A percentile compares a stretch with the other conserved stretches of the same genome.
Conservation (phyloP, 129 eudicot species). For the Ambrosia trifida region DNA sequence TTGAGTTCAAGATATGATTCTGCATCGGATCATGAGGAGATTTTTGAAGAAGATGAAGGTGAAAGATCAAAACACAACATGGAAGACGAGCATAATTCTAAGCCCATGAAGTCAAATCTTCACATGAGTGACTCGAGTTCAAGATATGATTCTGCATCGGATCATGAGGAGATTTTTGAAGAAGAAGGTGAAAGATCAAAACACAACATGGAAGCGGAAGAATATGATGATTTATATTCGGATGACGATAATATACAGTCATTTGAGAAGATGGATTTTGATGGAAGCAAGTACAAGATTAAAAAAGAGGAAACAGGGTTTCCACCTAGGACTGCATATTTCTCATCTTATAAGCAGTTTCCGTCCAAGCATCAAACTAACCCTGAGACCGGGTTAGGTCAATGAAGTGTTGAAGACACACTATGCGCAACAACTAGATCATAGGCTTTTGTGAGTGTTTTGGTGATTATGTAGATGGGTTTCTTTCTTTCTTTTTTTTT, state of each 20-base stretch:
- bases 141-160: conserved; percentile 37
- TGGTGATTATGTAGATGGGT: neutral
- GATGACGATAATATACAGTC: conserved; percentile 20
- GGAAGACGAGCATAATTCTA: too few species aligned
- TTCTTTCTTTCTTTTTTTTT: conserved; percentile 10
- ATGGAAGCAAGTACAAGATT: conserved; percentile 41
- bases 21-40: conserved; percentile 40
- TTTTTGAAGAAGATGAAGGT: conserved; percentile 12
- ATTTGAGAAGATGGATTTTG: conserved; percentile 32
- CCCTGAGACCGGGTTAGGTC: neutral
- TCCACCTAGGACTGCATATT: conserved; percentile 15
- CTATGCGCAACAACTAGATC: conserved; percentile 15
- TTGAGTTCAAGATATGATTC: conserved; percentile 29
- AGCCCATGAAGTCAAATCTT: conserved; percentile 21
- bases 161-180: conserved; percentile 27
- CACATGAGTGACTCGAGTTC: conserved; percentile 21
- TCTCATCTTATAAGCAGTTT: conserved; percentile 30
- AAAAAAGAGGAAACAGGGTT: conserved; percentile 8
- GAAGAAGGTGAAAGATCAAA: conserved; percentile 25
- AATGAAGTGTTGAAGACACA: conserved; percentile 22
- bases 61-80: conserved; percentile 24
- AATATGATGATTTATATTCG: conserved; percentile 32
- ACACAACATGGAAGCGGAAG: conserved; percentile 25
- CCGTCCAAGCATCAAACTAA: conserved; percentile 33
- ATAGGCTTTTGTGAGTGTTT: conserved; percentile 26